Evolutionary conservation across 192 early-diverging fungal species (phyloP), one percentile per base, ranked within the genome.

Genomic region (Dissophora ornata): DNA sequence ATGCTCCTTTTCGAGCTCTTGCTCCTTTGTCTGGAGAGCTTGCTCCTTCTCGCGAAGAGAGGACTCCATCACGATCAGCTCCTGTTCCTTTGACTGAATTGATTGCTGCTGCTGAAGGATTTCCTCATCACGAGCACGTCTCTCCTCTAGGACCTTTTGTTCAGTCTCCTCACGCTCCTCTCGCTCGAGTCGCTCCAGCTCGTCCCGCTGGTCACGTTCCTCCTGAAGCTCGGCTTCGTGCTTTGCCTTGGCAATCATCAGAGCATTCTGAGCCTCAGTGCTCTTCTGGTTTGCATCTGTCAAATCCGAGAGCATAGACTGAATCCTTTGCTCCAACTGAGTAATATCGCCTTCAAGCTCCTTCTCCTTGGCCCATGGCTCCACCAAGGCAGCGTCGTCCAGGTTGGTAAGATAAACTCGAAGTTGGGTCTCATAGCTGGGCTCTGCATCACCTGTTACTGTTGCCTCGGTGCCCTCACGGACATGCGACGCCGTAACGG

Each of bases 281-380:
- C 29, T 40, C 62, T 65, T 65, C 42, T 75, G 56, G 51, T 75
- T 53, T 6, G 62, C 62, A 41, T 4, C n/a, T 28, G 40, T 38
- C 57, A 66, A 28, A 21, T 75, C 71, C 2, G 24, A 25, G 16
- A 75, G 63, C 25, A 75, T 29, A 9, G 42, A 45, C 22, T 75
- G 71, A 25, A 75, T 75, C 63, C 51, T 75, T 32, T 59, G 48
- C 45, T 66, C 71, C 19, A 77, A 30, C 22, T 67, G 32, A 24
- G 45, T 33, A 33, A 77, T 77, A 34, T 77, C 73, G 40, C 45
- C n/a, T 53, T 77, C 73, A 2, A 77, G 52, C 29, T 62, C 25
- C 64, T 77, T 77, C 40, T 77, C 73, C 15, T 57, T 77, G 6
- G 58, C 73, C 73, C 73, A 77, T 4, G 73, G 73, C 22, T 77